Evolutionary conservation across 2,329 filamentous ascomycete species (phyloP), one percentile per base, ranked within the genome.

Genomic region (Thielaviopsis ethacetica): DNA sequence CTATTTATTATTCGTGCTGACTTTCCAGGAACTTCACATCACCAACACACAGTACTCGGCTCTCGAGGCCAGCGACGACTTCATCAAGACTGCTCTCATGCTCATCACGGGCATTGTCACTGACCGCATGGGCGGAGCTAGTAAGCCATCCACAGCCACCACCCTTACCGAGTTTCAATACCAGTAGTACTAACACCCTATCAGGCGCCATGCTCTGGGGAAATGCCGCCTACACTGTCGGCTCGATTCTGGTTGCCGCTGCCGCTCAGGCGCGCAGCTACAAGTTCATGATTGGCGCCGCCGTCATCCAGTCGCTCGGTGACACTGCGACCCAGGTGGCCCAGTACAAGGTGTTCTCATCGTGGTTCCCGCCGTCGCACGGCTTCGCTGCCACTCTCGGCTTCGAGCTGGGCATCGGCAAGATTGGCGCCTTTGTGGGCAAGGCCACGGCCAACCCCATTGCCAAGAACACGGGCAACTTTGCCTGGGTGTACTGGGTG

Each of bases 331-430:
- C 81, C 0, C 80, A 84, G 63, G 73, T 83, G 30, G 81, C 81
- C 0, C 80, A 83, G 65, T 84, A 83, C 66, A 82, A 83, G 62
- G 76, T 84, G 62, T 84, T 84, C 63, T 81, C 78, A 0, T 81
- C 78, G 0, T 84, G 81, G 81, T 84, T 84, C 62, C 73, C 80
- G 0, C 81, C 81, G 0, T 79, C 73, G 7, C 75, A 79, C 59
- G 81, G 81, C 1, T 84, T 84, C 64, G 81, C 80, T 0, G 80
- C 79, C 0, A 84, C 80, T 0, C 71, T 84, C 0, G 81, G 75
- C 0, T 76, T 84, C 3, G 81, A 84, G 65, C 71, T 84, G 0
- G 79, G 75, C 0, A 75, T 84, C 57, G 79, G 79, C 19, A 83
- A 82, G 66, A 76, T 84, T 9, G 80, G 81, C 1, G 75, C 74